These are phyloP conservation scores for Aureobasidium sp. DNA, from an alignment of 2,329 filamentous ascomycete species.

Conservation along the genomic window DNA sequence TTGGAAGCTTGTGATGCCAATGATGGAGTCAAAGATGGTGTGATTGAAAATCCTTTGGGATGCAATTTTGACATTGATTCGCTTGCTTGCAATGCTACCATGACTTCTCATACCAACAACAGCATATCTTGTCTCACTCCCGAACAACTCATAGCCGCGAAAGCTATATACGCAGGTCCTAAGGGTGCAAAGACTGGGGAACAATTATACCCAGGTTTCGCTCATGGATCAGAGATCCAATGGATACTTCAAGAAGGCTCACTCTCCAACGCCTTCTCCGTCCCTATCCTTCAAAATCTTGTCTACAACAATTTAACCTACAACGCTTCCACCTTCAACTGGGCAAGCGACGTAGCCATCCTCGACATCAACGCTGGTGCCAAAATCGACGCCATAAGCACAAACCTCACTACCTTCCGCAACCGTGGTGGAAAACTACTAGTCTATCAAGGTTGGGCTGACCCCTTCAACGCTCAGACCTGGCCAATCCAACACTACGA, in stretches of 20 bases:
- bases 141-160: conserved; percentile 35
- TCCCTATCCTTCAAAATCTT: conserved; percentile 47
- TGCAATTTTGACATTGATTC: conserved; percentile 44
- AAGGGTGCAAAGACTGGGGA: conserved; percentile 27
- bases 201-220: conserved; percentile 46
- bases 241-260: conserved; percentile 42
- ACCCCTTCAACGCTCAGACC: conserved; percentile 39
- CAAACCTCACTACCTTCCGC: conserved; percentile 36
- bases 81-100: conserved; percentile 32
- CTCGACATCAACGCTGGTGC: conserved; percentile 38
- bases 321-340: conserved; percentile 41
- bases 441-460: conserved; percentile 44
- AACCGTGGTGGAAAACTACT: conserved; percentile 41
- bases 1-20: conserved; percentile 51
- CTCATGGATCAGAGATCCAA: conserved; percentile 42
- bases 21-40: conserved; percentile 55
- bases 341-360: conserved; percentile 38
- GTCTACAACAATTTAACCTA: conserved; percentile 44
- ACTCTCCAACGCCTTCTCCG: conserved; percentile 39
- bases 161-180: conserved; percentile 39
- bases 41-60: conserved; percentile 50
- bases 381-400: conserved; percentile 43
- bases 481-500: conserved; percentile 43
- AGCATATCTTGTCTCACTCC: conserved; percentile 34
- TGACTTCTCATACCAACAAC: conserved; percentile 21